phyloP scores from a whole-genome alignment of 192 early-diverging fungal species.

The Haplosporangium gracile region DNA sequence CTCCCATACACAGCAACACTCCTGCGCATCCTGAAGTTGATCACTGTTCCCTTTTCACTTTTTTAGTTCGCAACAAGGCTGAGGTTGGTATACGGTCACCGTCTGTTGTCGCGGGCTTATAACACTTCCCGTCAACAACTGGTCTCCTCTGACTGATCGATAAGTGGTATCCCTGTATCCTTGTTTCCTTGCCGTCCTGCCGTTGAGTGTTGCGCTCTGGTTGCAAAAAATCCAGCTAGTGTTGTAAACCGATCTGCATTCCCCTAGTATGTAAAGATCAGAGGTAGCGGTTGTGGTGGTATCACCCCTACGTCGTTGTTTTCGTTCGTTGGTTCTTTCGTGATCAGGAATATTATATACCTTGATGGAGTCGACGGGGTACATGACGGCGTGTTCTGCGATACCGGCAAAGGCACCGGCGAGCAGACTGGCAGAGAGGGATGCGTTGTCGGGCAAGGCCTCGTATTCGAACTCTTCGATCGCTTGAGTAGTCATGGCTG shows the following conservation, averaged over 20 bases:
- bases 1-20: neutral
- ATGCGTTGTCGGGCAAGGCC: slow-evolving; percentile 85
- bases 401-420: slow-evolving; percentile 98
- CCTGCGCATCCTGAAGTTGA: neutral
- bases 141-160: too few relatives aligned
- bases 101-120: neutral
- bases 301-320: neutral
- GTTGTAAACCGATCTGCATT: neutral
- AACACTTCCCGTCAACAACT: too few relatives aligned
- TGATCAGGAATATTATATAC: slow-evolving; percentile 56
- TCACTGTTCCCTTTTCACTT: neutral
- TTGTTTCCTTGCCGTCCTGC: neutral
- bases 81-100: neutral
- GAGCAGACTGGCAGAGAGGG: slow-evolving; percentile 84
- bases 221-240: neutral
- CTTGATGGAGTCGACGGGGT: slow-evolving; percentile 95
- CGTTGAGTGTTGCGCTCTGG: neutral
- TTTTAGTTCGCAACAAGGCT: neutral
- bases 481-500: slow-evolving; percentile 25
- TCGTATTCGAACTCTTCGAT: slow-evolving; percentile 90
- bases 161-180: neutral
- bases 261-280: neutral
- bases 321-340: neutral
- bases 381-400: slow-evolving; percentile 96
- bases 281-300: neutral